These are phyloP conservation scores for Eucalyptus lansdowneana DNA, from an alignment of 345 rosid genomes.

Conservation along the genomic window DNA sequence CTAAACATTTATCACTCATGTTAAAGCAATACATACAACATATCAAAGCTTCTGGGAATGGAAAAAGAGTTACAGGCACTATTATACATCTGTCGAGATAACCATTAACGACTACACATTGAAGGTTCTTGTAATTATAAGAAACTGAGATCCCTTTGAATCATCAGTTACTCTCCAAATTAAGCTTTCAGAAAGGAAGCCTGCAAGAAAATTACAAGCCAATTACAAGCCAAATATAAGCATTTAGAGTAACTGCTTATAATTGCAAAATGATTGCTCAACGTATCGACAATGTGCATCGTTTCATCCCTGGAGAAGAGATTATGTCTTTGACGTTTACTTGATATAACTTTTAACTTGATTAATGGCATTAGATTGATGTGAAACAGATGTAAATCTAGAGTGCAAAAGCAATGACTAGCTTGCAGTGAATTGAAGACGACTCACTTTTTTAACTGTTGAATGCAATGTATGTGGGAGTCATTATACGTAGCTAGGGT, in stretches of 20 bases:
- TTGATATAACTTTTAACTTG: not conserved
- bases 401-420: not conserved
- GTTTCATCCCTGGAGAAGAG: not conserved
- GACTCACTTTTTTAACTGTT: not conserved
- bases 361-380: not conserved
- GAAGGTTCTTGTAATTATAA: not conserved
- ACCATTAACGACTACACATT: not conserved
- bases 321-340: not conserved
- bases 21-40: not conserved
- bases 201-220: not conserved
- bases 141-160: not conserved
- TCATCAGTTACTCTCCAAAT: not conserved
- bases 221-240: not conserved
- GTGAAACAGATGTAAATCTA: not conserved
- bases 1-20: not conserved
- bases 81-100: not conserved
- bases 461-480: not conserved
- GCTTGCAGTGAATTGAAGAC: not conserved
- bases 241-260: not conserved
- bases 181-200: conserved; percentile 8
- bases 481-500: not conserved
- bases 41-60: not conserved
- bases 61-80: not conserved
- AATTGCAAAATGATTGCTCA: not conserved
- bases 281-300: not conserved